Evolutionary conservation across 306 rosid species (phyloP), one percentile per base, ranked within the genome.

Genomic region (Pterocarpus macrocarpus): DNA sequence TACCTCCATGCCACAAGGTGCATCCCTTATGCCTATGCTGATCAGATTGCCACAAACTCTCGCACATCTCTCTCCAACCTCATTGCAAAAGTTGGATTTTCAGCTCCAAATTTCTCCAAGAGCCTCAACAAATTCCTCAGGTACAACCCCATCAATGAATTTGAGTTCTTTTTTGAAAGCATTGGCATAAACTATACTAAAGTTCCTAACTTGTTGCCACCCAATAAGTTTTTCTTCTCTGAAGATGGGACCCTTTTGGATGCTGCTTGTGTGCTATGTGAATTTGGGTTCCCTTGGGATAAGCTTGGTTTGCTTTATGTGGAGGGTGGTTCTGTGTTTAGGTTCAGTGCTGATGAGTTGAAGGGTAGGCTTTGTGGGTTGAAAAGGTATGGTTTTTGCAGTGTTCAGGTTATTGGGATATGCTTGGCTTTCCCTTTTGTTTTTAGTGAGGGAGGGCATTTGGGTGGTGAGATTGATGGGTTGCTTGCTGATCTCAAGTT

Each of bases 201-300:
- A 2, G 75, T 90, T 75, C 44, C 52, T 34, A 30, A 67, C 32
- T 59, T 87, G 38, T 64, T 92, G 75, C 97, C 94, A 5, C 59
- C 73, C 4, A 75, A 88, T 32, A 94, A 90, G 84, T 92, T 90
- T 75, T 94, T 94, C 73, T 85, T 94, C 32, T 85, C 86, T 1
- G 97, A 94, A 34, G 98, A 90, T 80, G 82, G 50, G 22, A 58
- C 87, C 14, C 75, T 89, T 76, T 64, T 94, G 30, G 74, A 82
- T 83, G 86, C 88, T 22, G 92, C 98, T 67, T 82, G 78, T 87
- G 89, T 75, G 0, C 97, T 94, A 15, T 77, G 62, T 4, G 91
- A 68, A 22, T 94, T 84, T 64, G 98, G 98, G 70, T 92, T 94
- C 82, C 98, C 97, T 0, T 94, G 98, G 98, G 87, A 83, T 52